These are phyloP conservation scores for Globisporangium splendens DNA, from an alignment of 352 stramenopile species.

Conservation along the genomic window DNA sequence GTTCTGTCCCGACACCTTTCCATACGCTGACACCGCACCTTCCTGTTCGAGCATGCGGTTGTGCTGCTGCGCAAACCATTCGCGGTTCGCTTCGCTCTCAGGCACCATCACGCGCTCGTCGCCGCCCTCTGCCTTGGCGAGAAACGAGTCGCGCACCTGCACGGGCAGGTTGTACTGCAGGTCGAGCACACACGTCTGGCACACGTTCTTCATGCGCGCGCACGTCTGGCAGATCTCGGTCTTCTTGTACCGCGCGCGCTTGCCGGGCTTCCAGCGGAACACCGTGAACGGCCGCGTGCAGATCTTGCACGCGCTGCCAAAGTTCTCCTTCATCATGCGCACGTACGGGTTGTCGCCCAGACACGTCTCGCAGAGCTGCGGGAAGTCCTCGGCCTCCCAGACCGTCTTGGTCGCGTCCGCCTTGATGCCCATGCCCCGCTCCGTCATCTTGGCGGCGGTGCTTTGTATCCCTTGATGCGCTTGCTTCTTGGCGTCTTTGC, in stretches of 20 bases:
- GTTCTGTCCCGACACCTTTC: constrained; percentile 69
- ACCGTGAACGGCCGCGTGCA: constrained; percentile 97
- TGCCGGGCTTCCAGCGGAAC: constrained; percentile 97
- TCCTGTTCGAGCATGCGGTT: constrained; percentile 90
- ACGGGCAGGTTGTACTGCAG: constrained; percentile 97
- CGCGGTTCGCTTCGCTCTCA: constrained; percentile 92
- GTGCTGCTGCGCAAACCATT: constrained; percentile 93
- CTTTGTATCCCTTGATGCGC: too few relatives aligned
- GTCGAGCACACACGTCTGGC: constrained; percentile 98
- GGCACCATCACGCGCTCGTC: constrained; percentile 75
- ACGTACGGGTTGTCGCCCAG: constrained; percentile 99
- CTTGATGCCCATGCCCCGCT: constrained; percentile 88
- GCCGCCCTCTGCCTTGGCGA: constrained; percentile 41
- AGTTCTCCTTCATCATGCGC: constrained; percentile 97
- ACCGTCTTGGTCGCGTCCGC: constrained; percentile 79
- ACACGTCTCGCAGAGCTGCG: constrained; percentile 97
- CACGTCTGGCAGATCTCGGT: constrained; percentile 98
- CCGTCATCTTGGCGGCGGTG: constrained; percentile 56
- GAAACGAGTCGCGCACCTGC: constrained; percentile 91
- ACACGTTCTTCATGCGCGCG: constrained; percentile 99
- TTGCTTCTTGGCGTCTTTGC: background rate
- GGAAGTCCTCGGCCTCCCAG: constrained; percentile 96
- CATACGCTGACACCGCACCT: constrained; percentile 82
- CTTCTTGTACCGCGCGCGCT: constrained; percentile 97
- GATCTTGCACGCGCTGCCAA: constrained; percentile 97